Evolutionary conservation across 2,329 filamentous ascomycete genomes (phyloP), one percentile per base, ranked within the genome.

Genomic region (Metarhizium brunneum): DNA sequence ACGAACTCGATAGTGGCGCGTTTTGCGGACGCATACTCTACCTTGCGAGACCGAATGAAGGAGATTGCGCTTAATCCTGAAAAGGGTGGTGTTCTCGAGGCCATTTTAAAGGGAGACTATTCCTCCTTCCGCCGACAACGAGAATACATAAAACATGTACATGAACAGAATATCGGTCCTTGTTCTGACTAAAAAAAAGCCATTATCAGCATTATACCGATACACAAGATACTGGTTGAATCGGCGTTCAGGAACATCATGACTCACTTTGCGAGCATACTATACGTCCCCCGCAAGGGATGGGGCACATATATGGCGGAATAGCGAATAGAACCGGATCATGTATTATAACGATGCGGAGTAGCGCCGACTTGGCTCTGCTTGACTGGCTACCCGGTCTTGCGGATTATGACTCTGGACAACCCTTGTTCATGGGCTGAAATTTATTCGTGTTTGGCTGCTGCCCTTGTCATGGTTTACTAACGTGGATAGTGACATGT

Each of bases 91-190:
- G 82, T 96, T 29, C 79, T 97, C 6, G 82, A 81, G 38, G 77
- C 83, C 43, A 79, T 96, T 43, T 74, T 95, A 54, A 86, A 80
- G 11, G 91, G 89, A 54, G 86, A 95, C 64, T 97, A 96, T 69
- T 79, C 80, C 6, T 82, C 83, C 2, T 95, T 95, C 65, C 74
- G 80, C 20, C 69, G 76, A 47, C 89, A 95, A 68, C 82, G 91
- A 53, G 73, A 79, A 13, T 86, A 80, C 60, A 72, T 92, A 8
- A 73, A 74, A 53, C 71, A 74, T 40, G 68, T 87, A 2, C 80
- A 81, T 55, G 70, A 74, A 56, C 71, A 68, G 58, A 63, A 60
- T 11, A 67, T 72, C 8, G 69, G 69, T 14, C 65, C 68, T 20
- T 69, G 68, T 52, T 62, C 65, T 11, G 63, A 67, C 49, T 68